phyloP scores from a whole-genome alignment of 1,139 yeast species.

The Yamadazyma jaroonii region DNA sequence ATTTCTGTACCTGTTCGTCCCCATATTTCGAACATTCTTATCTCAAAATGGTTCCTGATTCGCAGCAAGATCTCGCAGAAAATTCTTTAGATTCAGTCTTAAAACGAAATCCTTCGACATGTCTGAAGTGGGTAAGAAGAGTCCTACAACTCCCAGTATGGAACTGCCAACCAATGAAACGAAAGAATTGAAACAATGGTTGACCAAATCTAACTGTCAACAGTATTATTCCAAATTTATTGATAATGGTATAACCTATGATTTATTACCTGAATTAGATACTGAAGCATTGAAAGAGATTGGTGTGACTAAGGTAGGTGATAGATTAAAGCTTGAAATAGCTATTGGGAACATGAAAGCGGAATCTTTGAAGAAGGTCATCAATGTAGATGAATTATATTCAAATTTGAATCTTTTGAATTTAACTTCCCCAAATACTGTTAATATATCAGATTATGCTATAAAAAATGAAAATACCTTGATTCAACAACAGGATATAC shows the following conservation, averaged over 20 bases:
- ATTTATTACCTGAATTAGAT: conserved; percentile 64
- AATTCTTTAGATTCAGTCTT: no score
- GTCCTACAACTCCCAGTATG: conserved; percentile 1
- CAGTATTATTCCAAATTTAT: conserved; percentile 34
- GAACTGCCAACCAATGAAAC: conserved; percentile 10
- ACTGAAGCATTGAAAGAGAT: conserved; percentile 65
- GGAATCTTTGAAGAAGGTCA: conserved; percentile 29
- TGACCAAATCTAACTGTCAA: conserved; percentile 33
- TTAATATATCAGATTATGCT: conserved; percentile 11
- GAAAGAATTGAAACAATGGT: conserved; percentile 36
- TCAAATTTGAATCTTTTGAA: conserved; percentile 20
- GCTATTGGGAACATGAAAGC: conserved; percentile 46
- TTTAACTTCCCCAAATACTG: conserved; percentile 12
- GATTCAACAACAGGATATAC: conserved; percentile 12
- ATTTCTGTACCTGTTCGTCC: no score
- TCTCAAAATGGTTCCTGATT: not conserved
- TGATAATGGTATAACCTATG: conserved; percentile 56
- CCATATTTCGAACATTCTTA: not conserved
- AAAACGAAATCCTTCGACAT: not conserved
- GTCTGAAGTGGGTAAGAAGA: conserved; percentile 2
- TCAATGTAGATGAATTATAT: conserved; percentile 32
- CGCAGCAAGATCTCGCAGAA: not conserved
- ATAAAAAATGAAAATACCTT: conserved; percentile 15
- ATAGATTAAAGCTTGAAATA: conserved; percentile 63
- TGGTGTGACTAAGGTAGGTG: conserved; percentile 80